These are phyloP conservation scores for Colletotrichum theobromicola DNA, from an alignment of 2,329 filamentous ascomycete species.

Conservation along the genomic window DNA sequence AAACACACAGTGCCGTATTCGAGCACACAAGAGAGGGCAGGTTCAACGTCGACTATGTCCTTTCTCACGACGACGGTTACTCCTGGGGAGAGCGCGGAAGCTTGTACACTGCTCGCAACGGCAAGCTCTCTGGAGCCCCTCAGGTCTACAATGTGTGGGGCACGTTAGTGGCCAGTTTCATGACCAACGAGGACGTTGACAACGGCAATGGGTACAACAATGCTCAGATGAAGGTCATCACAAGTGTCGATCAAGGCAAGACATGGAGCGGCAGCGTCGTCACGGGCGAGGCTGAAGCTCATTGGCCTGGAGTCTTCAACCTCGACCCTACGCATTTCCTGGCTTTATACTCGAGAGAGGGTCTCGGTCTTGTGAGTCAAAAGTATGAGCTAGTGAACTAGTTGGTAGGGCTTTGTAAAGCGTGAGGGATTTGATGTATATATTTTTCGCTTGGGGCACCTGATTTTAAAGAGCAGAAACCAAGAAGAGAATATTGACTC, in stretches of 20 bases:
- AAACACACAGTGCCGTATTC: conserved; percentile 38
- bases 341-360: conserved; percentile 31
- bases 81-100: conserved; percentile 42
- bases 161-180: conserved; percentile 46
- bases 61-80: conserved; percentile 43
- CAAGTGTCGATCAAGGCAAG: conserved; percentile 28
- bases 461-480: background rate
- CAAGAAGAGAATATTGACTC: background rate
- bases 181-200: conserved; percentile 47
- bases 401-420: background rate
- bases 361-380: conserved; percentile 29
- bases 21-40: conserved; percentile 38
- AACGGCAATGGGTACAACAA: conserved; percentile 25
- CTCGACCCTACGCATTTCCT: conserved; percentile 26
- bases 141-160: conserved; percentile 47
- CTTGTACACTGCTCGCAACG: conserved; percentile 40
- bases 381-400: background rate
- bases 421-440: background rate
- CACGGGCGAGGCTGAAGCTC: conserved; percentile 27
- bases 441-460: background rate
- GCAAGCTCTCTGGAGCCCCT: conserved; percentile 44
- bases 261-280: conserved; percentile 31
- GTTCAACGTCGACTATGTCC: conserved; percentile 42
- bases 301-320: conserved; percentile 37
- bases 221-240: conserved; percentile 33